These are phyloP conservation scores for Didymella exigua DNA, from an alignment of 2,329 filamentous ascomycete genomes.

Conservation along the genomic window DNA sequence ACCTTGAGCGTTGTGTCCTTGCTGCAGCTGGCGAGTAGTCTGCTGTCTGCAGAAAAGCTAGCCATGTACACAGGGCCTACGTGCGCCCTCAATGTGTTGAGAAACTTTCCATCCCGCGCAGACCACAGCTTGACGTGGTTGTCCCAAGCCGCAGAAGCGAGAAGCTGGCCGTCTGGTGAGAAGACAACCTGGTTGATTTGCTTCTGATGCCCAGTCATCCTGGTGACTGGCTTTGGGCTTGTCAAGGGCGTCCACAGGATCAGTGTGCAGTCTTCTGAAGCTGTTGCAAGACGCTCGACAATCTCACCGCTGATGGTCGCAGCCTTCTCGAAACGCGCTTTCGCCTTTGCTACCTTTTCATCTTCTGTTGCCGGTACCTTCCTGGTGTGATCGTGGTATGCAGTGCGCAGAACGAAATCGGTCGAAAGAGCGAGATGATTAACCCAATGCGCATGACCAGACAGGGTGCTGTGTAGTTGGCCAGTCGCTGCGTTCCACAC, in stretches of 20 bases:
- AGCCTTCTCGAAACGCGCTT: constrained; percentile 82
- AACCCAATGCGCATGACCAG: constrained; percentile 88
- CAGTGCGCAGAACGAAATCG: constrained; percentile 85
- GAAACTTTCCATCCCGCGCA: constrained; percentile 75
- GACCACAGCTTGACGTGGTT: constrained; percentile 96
- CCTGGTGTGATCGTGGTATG: constrained; percentile 81
- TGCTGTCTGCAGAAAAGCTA: constrained; percentile 88
- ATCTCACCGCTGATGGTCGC: constrained; percentile 76
- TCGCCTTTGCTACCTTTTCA: constrained; percentile 75
- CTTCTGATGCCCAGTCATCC: constrained; percentile 93
- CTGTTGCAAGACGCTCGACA: constrained; percentile 84
- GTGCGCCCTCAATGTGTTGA: constrained; percentile 86
- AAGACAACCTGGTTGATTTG: constrained; percentile 96
- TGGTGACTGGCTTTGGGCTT: constrained; percentile 82
- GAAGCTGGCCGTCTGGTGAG: constrained; percentile 83
- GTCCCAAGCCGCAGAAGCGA: constrained; percentile 90
- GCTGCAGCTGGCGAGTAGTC: constrained; percentile 83
- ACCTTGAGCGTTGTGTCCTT: constrained; percentile 95
- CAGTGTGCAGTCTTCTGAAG: constrained; percentile 95
- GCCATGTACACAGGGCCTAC: constrained; percentile 92
- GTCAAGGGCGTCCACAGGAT: constrained; percentile 86
- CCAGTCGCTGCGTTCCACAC: constrained; percentile 85
- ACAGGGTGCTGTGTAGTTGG: constrained; percentile 77
- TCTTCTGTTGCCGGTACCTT: constrained; percentile 71
- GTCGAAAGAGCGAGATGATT: constrained; percentile 94